Percentiles rank a stretch among this genome's conserved stretches.
Evolutionary conservation across 1,139 yeast genomes (phyloP).

Genomic region (Yamadazyma oceani): DNA sequence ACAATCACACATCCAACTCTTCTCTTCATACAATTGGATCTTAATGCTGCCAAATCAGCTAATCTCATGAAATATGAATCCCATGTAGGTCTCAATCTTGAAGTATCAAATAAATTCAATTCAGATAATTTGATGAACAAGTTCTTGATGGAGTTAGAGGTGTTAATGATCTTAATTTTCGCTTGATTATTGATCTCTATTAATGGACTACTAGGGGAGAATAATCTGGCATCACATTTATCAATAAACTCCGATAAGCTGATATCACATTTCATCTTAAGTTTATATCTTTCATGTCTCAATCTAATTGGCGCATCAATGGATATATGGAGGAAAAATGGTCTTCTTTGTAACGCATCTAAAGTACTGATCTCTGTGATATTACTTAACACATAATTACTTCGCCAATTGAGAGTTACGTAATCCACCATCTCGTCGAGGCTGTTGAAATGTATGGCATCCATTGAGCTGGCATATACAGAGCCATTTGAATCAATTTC

Average conservation of each 20-base stretch:
- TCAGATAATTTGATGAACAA: constrained; percentile 53
- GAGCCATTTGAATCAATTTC: constrained; percentile 8
- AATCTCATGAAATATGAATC: constrained; percentile 91
- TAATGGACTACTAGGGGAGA: constrained; percentile 34
- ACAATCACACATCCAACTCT: constrained; percentile 96
- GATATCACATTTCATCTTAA: constrained; percentile 19
- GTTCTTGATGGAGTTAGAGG: constrained; percentile 46
- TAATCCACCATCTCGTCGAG: constrained; percentile 54
- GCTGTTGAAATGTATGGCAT: constrained; percentile 24
- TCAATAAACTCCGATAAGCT: constrained; percentile 45
- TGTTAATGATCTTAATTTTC: constrained; percentile 61
- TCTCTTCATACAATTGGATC: constrained; percentile 96
- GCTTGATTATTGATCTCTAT: constrained; percentile 58
- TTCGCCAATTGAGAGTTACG: constrained; percentile 71
- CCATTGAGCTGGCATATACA: constrained; percentile 13
- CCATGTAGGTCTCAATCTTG: constrained; percentile 90
- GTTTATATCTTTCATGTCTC: constrained; percentile 50
- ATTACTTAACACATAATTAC: constrained; percentile 60
- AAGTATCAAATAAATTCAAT: constrained; percentile 52
- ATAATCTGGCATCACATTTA: constrained; percentile 46
- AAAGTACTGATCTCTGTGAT: constrained; percentile 46
- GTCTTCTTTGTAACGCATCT: constrained; percentile 61
- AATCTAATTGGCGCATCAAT: constrained; percentile 71
- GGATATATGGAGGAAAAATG: constrained; percentile 80
- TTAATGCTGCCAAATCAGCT: constrained; percentile 87